Conservation (phyloP, 2,329 filamentous ascomycete species). For the Diaporthe sp. region DNA sequence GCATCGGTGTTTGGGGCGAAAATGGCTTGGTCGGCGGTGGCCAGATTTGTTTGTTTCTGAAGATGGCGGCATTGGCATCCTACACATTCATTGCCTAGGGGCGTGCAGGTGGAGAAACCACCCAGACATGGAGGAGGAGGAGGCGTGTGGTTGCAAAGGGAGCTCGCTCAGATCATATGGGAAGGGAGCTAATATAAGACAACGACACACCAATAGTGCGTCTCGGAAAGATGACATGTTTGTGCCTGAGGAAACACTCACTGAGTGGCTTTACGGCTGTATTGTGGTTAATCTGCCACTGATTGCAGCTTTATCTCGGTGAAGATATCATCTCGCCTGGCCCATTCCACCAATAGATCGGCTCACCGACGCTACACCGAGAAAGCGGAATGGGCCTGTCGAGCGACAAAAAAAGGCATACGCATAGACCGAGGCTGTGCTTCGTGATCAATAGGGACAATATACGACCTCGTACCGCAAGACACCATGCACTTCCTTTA, state of each 20-base stretch:
- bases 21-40: background rate
- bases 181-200: conserved; percentile 30
- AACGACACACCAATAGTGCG: conserved; percentile 7
- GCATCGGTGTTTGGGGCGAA: conserved; percentile 38
- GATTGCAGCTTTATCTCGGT: background rate
- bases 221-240: background rate
- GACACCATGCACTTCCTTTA: background rate
- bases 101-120: too few species aligned
- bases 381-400: too few species aligned
- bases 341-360: background rate
- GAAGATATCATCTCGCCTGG: background rate
- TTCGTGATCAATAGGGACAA: too few species aligned
- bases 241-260: background rate
- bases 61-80: conserved; percentile 8
- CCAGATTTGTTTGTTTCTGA: background rate
- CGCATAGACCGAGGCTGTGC: too few species aligned
- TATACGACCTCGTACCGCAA: background rate
- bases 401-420: too few species aligned
- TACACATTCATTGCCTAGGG: background rate
- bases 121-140: background rate
- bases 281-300: background rate
- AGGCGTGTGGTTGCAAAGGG: background rate
- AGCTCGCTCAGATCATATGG: background rate
- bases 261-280: background rate
- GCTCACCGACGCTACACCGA: background rate